These are phyloP conservation scores for Penicillium sp. DNA, from an alignment of 2,329 filamentous ascomycete species.

Conservation along the genomic window DNA sequence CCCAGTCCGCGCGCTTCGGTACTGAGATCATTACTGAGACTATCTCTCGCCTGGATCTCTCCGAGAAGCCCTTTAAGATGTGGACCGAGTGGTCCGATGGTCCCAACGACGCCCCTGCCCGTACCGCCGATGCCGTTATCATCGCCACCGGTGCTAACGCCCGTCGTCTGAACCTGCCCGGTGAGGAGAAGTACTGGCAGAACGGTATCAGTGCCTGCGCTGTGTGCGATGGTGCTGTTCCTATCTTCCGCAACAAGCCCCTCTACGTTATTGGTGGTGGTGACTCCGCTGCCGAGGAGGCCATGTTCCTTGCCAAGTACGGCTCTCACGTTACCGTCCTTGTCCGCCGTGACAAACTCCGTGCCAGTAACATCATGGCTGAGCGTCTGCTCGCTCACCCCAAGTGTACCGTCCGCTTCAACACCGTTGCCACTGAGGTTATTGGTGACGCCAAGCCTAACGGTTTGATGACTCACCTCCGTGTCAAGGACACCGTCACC, in stretches of 20 bases:
- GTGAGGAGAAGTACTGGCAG: slow-evolving; percentile 97
- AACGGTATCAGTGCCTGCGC: slow-evolving; percentile 95
- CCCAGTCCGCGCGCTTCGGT: slow-evolving; percentile 87
- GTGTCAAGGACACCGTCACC: slow-evolving; percentile 75
- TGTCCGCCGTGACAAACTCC: slow-evolving; percentile 80
- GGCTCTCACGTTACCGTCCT: slow-evolving; percentile 92
- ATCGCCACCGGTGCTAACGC: slow-evolving; percentile 95
- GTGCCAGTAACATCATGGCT: slow-evolving; percentile 90
- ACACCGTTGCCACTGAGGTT: slow-evolving; percentile 78
- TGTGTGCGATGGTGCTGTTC: slow-evolving; percentile 94
- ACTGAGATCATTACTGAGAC: slow-evolving; percentile 93
- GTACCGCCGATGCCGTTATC: slow-evolving; percentile 90
- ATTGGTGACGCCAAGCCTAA: slow-evolving; percentile 73
- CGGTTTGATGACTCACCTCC: slow-evolving; percentile 83
- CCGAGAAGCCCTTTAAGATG: slow-evolving; percentile 83
- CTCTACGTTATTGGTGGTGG: slow-evolving; percentile 95
- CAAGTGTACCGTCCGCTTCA: slow-evolving; percentile 89
- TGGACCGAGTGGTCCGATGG: slow-evolving; percentile 83
- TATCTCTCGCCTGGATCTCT: slow-evolving; percentile 82
- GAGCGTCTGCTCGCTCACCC: slow-evolving; percentile 76
- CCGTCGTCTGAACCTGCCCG: slow-evolving; percentile 74
- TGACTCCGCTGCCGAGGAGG: slow-evolving; percentile 96
- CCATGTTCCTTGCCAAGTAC: slow-evolving; percentile 97
- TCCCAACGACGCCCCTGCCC: slow-evolving; percentile 65
- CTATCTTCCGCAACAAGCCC: slow-evolving; percentile 96